phyloP scores from a whole-genome alignment of 441 rosid species.

The Arabidopsis hybrid region DNA sequence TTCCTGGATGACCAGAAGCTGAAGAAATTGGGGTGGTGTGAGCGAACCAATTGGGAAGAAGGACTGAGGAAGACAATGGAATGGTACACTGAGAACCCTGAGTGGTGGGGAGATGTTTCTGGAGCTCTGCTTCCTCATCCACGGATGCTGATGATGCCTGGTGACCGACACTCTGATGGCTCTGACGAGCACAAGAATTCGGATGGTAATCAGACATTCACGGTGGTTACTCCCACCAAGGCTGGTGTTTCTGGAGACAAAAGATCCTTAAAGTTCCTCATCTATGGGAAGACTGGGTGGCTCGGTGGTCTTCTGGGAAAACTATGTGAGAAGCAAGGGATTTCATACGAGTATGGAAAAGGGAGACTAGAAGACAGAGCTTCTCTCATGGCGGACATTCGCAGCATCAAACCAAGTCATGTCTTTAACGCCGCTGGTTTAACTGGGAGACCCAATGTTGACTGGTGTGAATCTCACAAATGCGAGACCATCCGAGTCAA shows the following conservation, averaged over 20 bases:
- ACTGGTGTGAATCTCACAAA: slow-evolving; percentile 96
- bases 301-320: slow-evolving; percentile 85
- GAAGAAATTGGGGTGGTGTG: slow-evolving; percentile 84
- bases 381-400: slow-evolving; percentile 71
- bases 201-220: slow-evolving; percentile 65
- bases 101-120: slow-evolving; percentile 97
- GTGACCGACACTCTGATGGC: slow-evolving; percentile 78
- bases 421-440: slow-evolving; percentile 94
- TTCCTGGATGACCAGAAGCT: slow-evolving; percentile 90
- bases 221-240: slow-evolving; percentile 71
- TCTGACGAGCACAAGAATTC: slow-evolving; percentile 64
- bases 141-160: slow-evolving; percentile 96
- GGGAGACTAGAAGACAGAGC: slow-evolving; percentile 81
- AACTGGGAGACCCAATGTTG: slow-evolving; percentile 95
- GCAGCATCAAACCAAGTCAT: slow-evolving; percentile 76
- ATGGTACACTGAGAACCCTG: slow-evolving; percentile 87
- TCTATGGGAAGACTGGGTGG: slow-evolving; percentile 95
- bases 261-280: slow-evolving; percentile 74
- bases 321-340: slow-evolving; percentile 83
- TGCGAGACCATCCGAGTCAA: slow-evolving; percentile 82
- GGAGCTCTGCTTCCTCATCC: slow-evolving; percentile 95
- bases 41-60: slow-evolving; percentile 84
- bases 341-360: slow-evolving; percentile 77
- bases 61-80: slow-evolving; percentile 85
- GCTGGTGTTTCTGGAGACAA: slow-evolving; percentile 49